Conservation (phyloP, 1,284 basidiomycete species). For the Microbotryomycetes sp. region DNA sequence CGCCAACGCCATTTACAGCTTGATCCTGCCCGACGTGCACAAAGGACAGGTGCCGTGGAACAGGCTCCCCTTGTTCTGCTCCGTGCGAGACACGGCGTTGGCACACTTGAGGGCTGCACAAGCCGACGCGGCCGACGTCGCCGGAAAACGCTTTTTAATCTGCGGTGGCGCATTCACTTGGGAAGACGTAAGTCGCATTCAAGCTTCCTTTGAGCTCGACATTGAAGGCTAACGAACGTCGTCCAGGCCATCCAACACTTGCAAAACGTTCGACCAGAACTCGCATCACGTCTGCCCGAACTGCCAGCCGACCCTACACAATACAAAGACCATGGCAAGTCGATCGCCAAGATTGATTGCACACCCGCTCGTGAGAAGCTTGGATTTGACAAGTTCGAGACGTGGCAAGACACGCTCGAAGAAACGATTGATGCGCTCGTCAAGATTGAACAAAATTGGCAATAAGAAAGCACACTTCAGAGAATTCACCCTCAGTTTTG, state of each 20-base stretch:
- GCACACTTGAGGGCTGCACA: constrained; percentile 38
- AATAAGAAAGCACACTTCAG: no score
- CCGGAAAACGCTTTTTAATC: constrained; percentile 21
- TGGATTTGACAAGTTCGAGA: constrained; percentile 12
- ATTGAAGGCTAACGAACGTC: not conserved
- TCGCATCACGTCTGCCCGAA: constrained; percentile 21
- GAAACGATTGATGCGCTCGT: constrained; percentile 23
- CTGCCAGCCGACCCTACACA: not conserved
- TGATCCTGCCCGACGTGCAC: constrained; percentile 30
- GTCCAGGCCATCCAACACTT: constrained; percentile 17
- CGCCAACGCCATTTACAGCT: constrained; percentile 25
- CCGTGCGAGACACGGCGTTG: constrained; percentile 34
- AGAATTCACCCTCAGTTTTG: no score
- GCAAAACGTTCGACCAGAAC: constrained; percentile 1
- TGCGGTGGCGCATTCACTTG: constrained; percentile 31
- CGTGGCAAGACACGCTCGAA: constrained; percentile 16
- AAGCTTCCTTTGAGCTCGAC: not conserved
- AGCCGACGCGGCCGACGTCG: constrained; percentile 24
- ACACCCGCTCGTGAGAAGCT: constrained; percentile 12
- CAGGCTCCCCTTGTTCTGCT: constrained; percentile 40
- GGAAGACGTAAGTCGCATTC: constrained; percentile 16
- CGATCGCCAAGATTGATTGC: constrained; percentile 21
- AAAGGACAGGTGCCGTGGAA: constrained; percentile 34
- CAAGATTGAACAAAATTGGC: constrained; percentile 20
- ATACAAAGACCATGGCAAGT: constrained; percentile 7